Evolutionary conservation across 2,329 filamentous ascomycete species (phyloP).

Genomic region (Colletotrichum godetiae): DNA sequence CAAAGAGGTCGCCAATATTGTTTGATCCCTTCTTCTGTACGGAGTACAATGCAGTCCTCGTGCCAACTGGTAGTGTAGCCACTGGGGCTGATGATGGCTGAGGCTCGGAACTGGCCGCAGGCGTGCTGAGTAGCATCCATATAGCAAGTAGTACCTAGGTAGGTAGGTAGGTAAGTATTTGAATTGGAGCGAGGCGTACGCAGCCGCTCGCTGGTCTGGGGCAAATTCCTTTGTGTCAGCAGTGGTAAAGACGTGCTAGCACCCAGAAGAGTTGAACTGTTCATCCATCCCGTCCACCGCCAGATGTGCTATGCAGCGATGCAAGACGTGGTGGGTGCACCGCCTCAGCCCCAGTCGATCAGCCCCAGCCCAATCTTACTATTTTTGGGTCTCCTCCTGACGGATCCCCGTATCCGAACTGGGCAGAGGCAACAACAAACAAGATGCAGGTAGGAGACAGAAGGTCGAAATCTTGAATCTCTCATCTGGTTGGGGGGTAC

Average conservation of each 20-base stretch:
- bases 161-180: neutral
- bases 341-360: constrained; percentile 35
- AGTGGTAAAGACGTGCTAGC: neutral
- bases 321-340: constrained; percentile 26
- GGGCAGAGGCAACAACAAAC: neutral
- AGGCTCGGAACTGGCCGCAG: constrained; percentile 25
- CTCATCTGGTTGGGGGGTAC: neutral
- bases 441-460: neutral
- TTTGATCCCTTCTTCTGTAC: constrained; percentile 5
- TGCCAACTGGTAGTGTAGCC: neutral
- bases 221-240: constrained; percentile 4
- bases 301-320: neutral
- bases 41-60: neutral
- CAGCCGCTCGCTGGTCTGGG: neutral
- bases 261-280: neutral
- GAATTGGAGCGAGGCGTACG: neutral
- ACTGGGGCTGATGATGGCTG: constrained; percentile 22
- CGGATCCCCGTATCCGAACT: constrained; percentile 27
- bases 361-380: constrained; percentile 36
- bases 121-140: neutral
- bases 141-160: neutral
- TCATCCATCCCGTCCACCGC: neutral
- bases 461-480: neutral
- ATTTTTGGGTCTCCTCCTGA: constrained; percentile 33
- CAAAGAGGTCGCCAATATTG: constrained; percentile 1